phyloP scores from a whole-genome alignment of 441 rosid genomes.

The Gossypium schwendimanii region DNA sequence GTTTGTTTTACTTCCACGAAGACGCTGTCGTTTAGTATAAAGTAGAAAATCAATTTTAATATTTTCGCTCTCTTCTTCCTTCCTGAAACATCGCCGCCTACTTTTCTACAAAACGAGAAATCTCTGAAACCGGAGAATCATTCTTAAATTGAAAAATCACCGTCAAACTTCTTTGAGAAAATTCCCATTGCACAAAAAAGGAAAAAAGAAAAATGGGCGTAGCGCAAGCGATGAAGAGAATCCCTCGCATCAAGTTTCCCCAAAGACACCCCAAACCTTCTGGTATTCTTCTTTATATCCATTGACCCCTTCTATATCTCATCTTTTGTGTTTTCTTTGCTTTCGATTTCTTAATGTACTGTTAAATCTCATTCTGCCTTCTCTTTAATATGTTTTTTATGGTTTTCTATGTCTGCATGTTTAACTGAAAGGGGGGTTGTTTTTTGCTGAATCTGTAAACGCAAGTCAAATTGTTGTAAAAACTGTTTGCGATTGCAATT shows the following conservation, averaged over 20 bases:
- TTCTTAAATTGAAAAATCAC: background rate
- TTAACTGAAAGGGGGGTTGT: background rate
- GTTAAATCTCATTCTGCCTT: background rate
- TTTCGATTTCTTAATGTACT: background rate
- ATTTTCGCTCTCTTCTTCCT: background rate
- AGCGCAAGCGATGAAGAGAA: conserved; percentile 57
- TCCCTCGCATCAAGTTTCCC: conserved; percentile 75
- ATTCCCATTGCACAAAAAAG: background rate
- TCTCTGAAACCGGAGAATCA: background rate
- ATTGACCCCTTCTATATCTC: background rate
- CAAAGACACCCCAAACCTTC: conserved; percentile 45
- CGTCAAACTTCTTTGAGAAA: background rate
- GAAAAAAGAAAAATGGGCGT: conserved; percentile 30
- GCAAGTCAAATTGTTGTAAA: background rate
- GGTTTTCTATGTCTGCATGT: background rate
- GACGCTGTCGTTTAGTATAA: background rate
- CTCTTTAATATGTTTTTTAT: background rate
- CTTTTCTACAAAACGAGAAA: background rate
- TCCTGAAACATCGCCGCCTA: conserved; percentile 1
- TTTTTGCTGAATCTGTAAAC: background rate
- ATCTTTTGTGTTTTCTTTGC: background rate
- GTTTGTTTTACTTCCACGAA: background rate
- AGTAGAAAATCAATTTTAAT: background rate
- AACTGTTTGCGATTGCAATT: background rate
- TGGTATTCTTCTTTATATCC: conserved; percentile 21